These are phyloP conservation scores for Penicillium taxi DNA, from an alignment of 495 filamentous ascomycete species.

Conservation along the genomic window DNA sequence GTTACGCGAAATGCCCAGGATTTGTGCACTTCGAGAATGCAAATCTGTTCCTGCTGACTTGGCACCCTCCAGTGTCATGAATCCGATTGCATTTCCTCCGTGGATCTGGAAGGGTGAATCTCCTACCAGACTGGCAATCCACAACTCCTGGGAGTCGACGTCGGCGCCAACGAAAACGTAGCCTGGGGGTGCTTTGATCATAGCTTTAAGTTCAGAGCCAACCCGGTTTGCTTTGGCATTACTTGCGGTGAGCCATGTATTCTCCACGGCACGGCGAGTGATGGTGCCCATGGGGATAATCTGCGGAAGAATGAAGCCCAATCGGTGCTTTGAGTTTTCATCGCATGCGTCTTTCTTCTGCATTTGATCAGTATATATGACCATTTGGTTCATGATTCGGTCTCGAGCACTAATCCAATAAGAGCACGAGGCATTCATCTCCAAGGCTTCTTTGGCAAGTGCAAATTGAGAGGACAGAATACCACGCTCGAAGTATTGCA, in stretches of 20 bases:
- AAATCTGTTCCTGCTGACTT: conserved; percentile 90
- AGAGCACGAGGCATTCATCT: conserved; percentile 97
- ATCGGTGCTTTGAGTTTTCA: conserved; percentile 20
- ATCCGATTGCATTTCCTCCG: conserved; percentile 92
- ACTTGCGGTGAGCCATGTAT: conserved; percentile 95
- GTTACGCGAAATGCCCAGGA: conserved; percentile 86
- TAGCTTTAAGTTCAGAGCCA: conserved; percentile 93
- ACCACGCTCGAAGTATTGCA: conserved; percentile 84
- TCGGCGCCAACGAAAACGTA: conserved; percentile 94
- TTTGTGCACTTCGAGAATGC: conserved; percentile 87
- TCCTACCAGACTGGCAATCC: conserved; percentile 93
- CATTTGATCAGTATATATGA: conserved; percentile 70
- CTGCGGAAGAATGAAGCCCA: conserved; percentile 93
- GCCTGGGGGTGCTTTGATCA: conserved; percentile 86
- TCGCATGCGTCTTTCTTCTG: conserved; percentile 10
- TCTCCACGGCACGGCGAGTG: conserved; percentile 92
- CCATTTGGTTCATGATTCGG: conserved; percentile 86
- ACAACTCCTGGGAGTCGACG: conserved; percentile 97
- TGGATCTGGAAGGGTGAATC: conserved; percentile 91
- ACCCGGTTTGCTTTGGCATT: conserved; percentile 95
- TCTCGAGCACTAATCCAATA: conserved; percentile 98
- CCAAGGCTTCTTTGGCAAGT: conserved; percentile 86
- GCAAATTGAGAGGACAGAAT: conserved; percentile 76
- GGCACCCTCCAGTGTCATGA: conserved; percentile 97
- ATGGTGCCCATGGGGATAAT: conserved; percentile 98